A percentile compares a stretch with the other conserved stretches of the same genome.
Conservation (phyloP, 1,284 basidiomycete genomes). For the Moesziomyces globuligerus region DNA sequence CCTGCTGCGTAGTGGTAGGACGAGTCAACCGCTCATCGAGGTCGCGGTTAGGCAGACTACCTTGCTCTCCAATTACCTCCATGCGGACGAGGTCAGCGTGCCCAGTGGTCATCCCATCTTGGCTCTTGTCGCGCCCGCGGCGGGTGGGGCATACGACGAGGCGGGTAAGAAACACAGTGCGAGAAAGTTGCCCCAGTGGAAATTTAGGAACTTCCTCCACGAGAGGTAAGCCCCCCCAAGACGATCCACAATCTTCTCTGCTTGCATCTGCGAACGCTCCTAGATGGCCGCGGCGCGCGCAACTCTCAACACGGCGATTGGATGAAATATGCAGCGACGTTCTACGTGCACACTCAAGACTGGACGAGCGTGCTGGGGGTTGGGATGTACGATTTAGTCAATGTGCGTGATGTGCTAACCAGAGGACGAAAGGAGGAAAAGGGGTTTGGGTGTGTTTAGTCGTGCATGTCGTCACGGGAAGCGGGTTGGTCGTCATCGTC, state of each 20-base stretch:
- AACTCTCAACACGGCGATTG: not conserved
- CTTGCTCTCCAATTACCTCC: conserved; percentile 47
- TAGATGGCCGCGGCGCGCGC: not conserved
- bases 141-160: conserved; percentile 11
- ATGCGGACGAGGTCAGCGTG: conserved; percentile 40
- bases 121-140: conserved; percentile 10
- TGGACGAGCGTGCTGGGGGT: not conserved
- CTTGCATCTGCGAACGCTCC: not conserved
- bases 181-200: conserved; percentile 33
- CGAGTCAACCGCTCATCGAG: conserved; percentile 61
- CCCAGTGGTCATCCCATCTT: conserved; percentile 35
- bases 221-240: conserved; percentile 27
- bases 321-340: not conserved
- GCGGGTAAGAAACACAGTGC: conserved; percentile 14
- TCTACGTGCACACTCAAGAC: not conserved
- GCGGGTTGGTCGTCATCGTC: conserved; percentile 34
- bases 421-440: not conserved
- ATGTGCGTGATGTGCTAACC: no score
- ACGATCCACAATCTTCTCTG: no score
- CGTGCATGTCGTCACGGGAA: conserved; percentile 35
- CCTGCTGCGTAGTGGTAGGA: conserved; percentile 67
- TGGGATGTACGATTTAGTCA: no score
- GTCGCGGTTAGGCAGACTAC: conserved; percentile 60
- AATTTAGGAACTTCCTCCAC: conserved; percentile 37
- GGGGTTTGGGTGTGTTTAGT: conserved; percentile 3